phyloP scores from a whole-genome alignment of 176 grass and related monocot genomes.

The Tuctoria greenei region DNA sequence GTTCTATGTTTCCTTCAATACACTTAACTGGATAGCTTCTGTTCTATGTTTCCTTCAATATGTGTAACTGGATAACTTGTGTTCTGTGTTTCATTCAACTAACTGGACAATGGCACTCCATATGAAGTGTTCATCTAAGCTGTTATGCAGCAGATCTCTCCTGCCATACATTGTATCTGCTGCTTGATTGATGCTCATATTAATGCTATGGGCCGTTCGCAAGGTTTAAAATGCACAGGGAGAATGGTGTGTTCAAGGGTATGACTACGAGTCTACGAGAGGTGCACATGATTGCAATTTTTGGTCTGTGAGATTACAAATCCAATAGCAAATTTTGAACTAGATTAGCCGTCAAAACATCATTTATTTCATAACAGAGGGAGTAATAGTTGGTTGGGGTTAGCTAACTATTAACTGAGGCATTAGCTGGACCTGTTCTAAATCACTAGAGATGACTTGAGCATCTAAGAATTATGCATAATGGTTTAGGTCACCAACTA shows the following conservation, averaged over 20 bases:
- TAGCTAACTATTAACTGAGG: too few species aligned
- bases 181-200: background rate
- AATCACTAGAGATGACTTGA: too few species aligned
- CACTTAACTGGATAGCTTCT: background rate
- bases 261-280: background rate
- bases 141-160: background rate
- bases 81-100: background rate
- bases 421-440: too few species aligned
- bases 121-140: background rate
- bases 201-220: background rate
- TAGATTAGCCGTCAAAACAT: too few species aligned
- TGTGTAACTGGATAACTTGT: conserved; percentile 5
- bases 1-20: background rate
- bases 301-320: background rate
- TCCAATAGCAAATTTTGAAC: too few species aligned
- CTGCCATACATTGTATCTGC: background rate
- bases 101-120: conserved; percentile 1
- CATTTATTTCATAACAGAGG: too few species aligned
- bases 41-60: background rate
- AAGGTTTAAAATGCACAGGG: background rate
- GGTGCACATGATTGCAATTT: background rate
- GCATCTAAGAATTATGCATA: too few species aligned
- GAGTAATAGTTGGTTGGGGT: too few species aligned
- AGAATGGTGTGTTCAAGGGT: background rate
- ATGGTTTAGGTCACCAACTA: too few species aligned